A percentile compares a stretch with the other conserved stretches of the same genome.
Conservation (phyloP, 768 basidiomycete species). For the Leccinum boreale region DNA sequence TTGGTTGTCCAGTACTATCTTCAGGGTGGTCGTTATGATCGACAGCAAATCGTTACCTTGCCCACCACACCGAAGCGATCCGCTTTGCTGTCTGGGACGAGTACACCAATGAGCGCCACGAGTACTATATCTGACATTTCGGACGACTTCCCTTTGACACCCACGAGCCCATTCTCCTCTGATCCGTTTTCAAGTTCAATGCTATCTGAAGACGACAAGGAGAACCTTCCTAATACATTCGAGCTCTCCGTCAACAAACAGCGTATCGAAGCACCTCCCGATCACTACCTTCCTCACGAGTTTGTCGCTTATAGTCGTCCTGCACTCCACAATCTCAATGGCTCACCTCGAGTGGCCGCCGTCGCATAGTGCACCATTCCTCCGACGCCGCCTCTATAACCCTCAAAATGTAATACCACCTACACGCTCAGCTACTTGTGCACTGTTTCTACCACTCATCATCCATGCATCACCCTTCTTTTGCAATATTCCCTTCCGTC, state of each 20-base stretch:
- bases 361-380: slow-evolving; percentile 52
- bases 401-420: slow-evolving; percentile 78
- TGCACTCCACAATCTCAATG: slow-evolving; percentile 75
- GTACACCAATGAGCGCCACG: slow-evolving; percentile 73
- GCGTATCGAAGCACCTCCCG: slow-evolving; percentile 62
- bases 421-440: slow-evolving; percentile 59
- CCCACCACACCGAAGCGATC: slow-evolving; percentile 60
- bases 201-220: slow-evolving; percentile 72
- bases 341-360: slow-evolving; percentile 50
- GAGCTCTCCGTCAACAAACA: slow-evolving; percentile 74
- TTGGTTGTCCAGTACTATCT: slow-evolving; percentile 94
- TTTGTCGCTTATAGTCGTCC: slow-evolving; percentile 77
- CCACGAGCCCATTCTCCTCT: slow-evolving; percentile 58
- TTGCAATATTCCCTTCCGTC: slow-evolving; percentile 53
- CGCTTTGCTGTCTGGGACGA: slow-evolving; percentile 44
- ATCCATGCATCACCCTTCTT: slow-evolving; percentile 60
- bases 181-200: slow-evolving; percentile 55
- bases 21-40: slow-evolving; percentile 73
- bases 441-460: slow-evolving; percentile 63
- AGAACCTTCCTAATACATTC: slow-evolving; percentile 69
- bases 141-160: slow-evolving; percentile 83
- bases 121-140: slow-evolving; percentile 73
- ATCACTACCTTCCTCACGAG: slow-evolving; percentile 78
- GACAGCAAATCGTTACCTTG: slow-evolving; percentile 43
- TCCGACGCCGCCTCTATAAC: slow-evolving; percentile 44